Percentiles rank a stretch among this genome's conserved stretches.
Conservation (phyloP, 2,329 filamentous ascomycete genomes). For the Colletotrichum sp. region DNA sequence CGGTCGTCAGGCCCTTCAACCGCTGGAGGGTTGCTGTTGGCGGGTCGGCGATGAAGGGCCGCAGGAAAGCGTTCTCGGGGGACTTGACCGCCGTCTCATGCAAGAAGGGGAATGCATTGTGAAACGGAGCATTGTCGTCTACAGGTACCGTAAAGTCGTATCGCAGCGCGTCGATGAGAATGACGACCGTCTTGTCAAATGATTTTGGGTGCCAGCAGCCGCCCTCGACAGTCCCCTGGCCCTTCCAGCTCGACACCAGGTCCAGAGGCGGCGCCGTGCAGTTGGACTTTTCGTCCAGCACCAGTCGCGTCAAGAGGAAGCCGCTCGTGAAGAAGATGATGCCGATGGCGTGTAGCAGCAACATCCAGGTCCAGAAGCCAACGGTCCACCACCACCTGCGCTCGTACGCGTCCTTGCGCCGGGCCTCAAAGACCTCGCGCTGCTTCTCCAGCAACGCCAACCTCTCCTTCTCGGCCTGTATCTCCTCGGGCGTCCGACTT, state of each 20-base stretch:
- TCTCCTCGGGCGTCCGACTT: constrained; percentile 25
- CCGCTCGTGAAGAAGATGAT: constrained; percentile 94
- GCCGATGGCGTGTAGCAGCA: constrained; percentile 77
- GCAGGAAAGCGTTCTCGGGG: constrained; percentile 84
- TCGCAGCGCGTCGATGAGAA: constrained; percentile 90
- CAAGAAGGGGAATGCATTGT: constrained; percentile 86
- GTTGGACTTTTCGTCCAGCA: constrained; percentile 76
- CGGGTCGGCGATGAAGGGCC: constrained; percentile 96
- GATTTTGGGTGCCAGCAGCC: constrained; percentile 97
- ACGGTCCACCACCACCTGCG: constrained; percentile 62
- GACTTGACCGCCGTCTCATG: constrained; percentile 78
- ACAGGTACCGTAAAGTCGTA: constrained; percentile 96
- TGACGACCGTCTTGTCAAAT: constrained; percentile 88
- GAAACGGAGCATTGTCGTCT: constrained; percentile 64
- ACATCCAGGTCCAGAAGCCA: constrained; percentile 72
- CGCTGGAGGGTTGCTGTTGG: constrained; percentile 93
- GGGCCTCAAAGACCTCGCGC: constrained; percentile 51
- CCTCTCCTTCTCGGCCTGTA: constrained; percentile 32
- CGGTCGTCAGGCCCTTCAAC: constrained; percentile 92
- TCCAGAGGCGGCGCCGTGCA: constrained; percentile 73
- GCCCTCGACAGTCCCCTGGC: constrained; percentile 50
- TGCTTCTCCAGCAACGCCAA: constrained; percentile 46
- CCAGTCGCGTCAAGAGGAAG: constrained; percentile 87
- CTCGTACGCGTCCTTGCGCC: constrained; percentile 55
- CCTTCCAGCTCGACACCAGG: constrained; percentile 38